phyloP scores from a whole-genome alignment of 257 asterid species.

The Striga asiatica region DNA sequence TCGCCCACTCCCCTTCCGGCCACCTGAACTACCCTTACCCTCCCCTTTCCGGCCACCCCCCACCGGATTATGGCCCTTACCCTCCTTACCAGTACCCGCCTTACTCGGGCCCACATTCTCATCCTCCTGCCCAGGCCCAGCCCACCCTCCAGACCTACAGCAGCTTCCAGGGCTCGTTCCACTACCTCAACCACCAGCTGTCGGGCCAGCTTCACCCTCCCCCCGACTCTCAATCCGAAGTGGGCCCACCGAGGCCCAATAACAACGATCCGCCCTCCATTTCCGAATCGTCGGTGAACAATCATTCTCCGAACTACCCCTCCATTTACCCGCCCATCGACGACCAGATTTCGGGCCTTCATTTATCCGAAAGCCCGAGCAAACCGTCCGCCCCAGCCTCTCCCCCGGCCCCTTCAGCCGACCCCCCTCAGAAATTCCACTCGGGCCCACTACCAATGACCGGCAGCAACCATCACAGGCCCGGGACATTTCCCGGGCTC shows the following conservation, averaged over 20 bases:
- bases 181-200: conserved; percentile 34
- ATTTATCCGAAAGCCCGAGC: conserved; percentile 30
- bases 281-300: conserved; percentile 23
- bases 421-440: conserved; percentile 42
- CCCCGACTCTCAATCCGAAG: conserved; percentile 27
- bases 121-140: not conserved
- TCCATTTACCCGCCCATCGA: conserved; percentile 62
- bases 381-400: conserved; percentile 34
- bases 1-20: conserved; percentile 27
- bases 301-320: conserved; percentile 27
- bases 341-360: conserved; percentile 42
- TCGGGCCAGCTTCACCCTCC: conserved; percentile 33
- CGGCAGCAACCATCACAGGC: conserved; percentile 23
- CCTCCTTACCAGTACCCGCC: conserved; percentile 22
- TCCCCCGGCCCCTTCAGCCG: conserved; percentile 39
- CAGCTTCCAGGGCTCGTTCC: conserved; percentile 36
- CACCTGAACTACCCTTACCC: conserved; percentile 31
- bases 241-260: conserved; percentile 25
- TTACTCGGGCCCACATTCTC: conserved; percentile 5
- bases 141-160: conserved; percentile 28
- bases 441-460: conserved; percentile 43
- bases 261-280: conserved; percentile 23
- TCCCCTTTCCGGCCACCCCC: conserved; percentile 24
- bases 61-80: conserved; percentile 26
- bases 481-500: conserved; percentile 32